phyloP scores from a whole-genome alignment of 495 filamentous ascomycete species.

The Achaetomiella virescens region DNA sequence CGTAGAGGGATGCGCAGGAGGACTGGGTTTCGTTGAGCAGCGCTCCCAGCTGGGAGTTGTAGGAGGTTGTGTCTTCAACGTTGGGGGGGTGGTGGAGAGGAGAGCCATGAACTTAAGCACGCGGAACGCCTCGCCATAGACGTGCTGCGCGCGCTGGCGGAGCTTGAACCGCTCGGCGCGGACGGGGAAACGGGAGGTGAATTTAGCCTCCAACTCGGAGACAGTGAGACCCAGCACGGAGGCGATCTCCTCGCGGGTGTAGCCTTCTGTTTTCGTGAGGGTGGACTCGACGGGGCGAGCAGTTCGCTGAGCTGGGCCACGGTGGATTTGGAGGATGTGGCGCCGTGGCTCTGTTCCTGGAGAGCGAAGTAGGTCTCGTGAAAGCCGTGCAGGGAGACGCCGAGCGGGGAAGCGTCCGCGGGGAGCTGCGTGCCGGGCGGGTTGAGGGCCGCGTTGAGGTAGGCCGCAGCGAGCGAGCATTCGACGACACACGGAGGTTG shows the following conservation, averaged over 20 bases:
- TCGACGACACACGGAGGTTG: conserved; percentile 94
- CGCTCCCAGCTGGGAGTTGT: conserved; percentile 67
- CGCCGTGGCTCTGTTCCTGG: conserved; percentile 36
- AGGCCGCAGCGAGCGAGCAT: conserved; percentile 79
- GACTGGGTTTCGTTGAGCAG: conserved; percentile 85
- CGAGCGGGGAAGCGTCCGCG: conserved; percentile 75
- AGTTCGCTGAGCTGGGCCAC: conserved; percentile 58
- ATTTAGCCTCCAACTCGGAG: conserved; percentile 62
- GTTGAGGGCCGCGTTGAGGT: conserved; percentile 46
- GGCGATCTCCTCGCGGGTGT: conserved; percentile 84
- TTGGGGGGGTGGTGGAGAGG: conserved; percentile 37
- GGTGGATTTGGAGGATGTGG: conserved; percentile 25
- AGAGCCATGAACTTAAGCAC: conserved; percentile 76
- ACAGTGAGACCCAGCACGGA: conserved; percentile 61
- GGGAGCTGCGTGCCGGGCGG: conserved; percentile 60
- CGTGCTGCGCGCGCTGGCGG: conserved; percentile 78
- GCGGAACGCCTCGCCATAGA: conserved; percentile 81
- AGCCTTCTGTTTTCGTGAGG: conserved; percentile 69
- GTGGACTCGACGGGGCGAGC: conserved; percentile 53
- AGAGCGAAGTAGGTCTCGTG: conserved; percentile 72
- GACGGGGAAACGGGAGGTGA: conserved; percentile 79
- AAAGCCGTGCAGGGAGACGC: conserved; percentile 77
- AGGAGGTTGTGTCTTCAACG: conserved; percentile 47
- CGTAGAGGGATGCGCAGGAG: conserved; percentile 76
- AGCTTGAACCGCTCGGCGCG: conserved; percentile 85